Evolutionary conservation across 192 early-diverging fungal species (phyloP).

Genomic region (Gonapodya prolifera): DNA sequence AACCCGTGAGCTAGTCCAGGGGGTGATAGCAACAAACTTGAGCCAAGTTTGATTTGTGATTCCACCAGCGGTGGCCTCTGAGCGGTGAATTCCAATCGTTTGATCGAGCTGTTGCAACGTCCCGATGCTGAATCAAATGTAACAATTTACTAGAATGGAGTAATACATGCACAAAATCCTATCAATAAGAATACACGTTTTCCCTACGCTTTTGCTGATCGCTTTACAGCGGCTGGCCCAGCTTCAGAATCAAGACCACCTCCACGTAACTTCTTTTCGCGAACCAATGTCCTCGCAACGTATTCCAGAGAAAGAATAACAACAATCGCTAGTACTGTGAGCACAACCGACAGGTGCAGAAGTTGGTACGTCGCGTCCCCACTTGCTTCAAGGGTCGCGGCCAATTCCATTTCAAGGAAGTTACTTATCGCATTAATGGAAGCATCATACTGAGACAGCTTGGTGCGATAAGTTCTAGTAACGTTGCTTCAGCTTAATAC

Average conservation of each 20-base stretch:
- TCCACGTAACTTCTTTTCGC: background rate
- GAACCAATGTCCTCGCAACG: background rate
- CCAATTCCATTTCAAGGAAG: background rate
- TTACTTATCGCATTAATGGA: background rate
- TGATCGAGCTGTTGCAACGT: too few relatives aligned
- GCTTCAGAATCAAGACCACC: background rate
- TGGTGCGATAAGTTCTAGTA: background rate
- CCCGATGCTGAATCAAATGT: too few relatives aligned
- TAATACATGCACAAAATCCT: too few relatives aligned
- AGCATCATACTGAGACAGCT: background rate
- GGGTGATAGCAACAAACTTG: too few relatives aligned
- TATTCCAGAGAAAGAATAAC: background rate
- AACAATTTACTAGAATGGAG: too few relatives aligned
- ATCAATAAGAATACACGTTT: too few relatives aligned
- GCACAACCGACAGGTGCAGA: background rate
- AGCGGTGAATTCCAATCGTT: too few relatives aligned
- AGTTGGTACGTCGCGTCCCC: background rate
- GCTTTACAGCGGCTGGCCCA: too few relatives aligned
- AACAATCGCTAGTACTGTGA: background rate
- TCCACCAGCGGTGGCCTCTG: too few relatives aligned
- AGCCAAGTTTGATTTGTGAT: too few relatives aligned
- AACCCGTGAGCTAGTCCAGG: too few relatives aligned
- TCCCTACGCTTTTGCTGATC: too few relatives aligned
- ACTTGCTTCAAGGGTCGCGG: background rate
- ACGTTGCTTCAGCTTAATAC: background rate